Evolutionary conservation across 306 rosid genomes (phyloP), one percentile per base, ranked within the genome.

Genomic region (Cucurbita ficifolia): DNA sequence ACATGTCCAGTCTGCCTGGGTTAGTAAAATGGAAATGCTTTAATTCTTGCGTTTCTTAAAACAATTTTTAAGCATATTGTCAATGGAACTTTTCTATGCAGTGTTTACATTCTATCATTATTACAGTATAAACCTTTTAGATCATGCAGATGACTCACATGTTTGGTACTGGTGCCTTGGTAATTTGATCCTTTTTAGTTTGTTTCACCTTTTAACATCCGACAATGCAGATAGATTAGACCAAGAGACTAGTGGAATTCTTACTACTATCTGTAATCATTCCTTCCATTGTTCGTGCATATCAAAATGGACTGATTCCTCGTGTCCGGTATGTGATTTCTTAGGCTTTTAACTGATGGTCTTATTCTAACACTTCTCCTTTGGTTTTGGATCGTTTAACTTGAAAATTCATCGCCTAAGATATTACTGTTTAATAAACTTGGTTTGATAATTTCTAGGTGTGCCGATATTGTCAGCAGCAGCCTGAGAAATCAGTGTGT

Each of bases 1-100:
- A 29, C 94, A 9, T 94, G 97, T 81, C 97, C 98, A 0, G 98
- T 94, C 33, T 94, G 98, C 81, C 92, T 94, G 51, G 97, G 98
- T 67, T 21, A 43, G 38, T 21, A 21, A 18, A 42, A 65, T 65
- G 35, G 51, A 39, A 67, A 45, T 21, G 55, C 35, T 52, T 38
- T 56, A 6, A 36, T n/a, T 72, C 18, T 53, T 36, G 19, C 19
- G 21, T 33, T 72, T 52, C n/a, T 18, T 39, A 3, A 3, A 3
- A 19, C n/a, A 61, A 10, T n/a, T 40, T n/a, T 67, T 22, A 40
- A 21, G 55, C 11, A 6, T 3, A 14, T 43, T 11, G 40, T 45
- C 52, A 0, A 21, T 45, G 22, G 1, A 43, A 45, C 19, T 45
- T 22, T 7, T 67, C 73, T 67, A 19, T 45, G 50, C 19, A 67